Evolutionary conservation across 306 rosid genomes (phyloP).

Genomic region (Citrullus amarus): DNA sequence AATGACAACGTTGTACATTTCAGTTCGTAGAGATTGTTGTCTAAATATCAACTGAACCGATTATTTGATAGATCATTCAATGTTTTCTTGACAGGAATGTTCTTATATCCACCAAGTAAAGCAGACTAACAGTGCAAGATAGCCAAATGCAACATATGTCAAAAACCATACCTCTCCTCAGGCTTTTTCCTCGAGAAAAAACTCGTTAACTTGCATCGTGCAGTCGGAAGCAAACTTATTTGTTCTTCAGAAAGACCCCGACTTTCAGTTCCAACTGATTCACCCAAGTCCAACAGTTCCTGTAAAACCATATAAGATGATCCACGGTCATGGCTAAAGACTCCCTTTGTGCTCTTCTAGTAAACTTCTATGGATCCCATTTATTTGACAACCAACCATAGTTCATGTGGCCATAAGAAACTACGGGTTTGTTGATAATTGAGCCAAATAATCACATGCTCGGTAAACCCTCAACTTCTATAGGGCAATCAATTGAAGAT

Average conservation of each 20-base stretch:
- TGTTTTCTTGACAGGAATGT: neutral
- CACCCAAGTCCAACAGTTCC: conserved; percentile 83
- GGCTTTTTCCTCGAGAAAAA: conserved; percentile 62
- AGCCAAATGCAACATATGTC: neutral
- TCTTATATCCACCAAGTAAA: neutral
- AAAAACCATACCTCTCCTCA: conserved; percentile 44
- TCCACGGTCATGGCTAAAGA: neutral
- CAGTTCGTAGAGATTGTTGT: neutral
- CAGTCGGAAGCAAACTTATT: conserved; percentile 64
- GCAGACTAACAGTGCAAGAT: neutral
- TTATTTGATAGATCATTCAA: neutral
- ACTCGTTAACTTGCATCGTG: conserved; percentile 52
- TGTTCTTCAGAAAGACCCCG: conserved; percentile 78
- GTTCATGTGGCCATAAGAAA: neutral
- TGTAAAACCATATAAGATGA: conserved; percentile 10
- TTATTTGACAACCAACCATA: neutral
- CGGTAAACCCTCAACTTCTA: neutral
- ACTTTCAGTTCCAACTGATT: conserved; percentile 77
- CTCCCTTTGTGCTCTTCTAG: neutral
- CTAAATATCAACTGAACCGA: neutral
- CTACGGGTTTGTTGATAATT: neutral
- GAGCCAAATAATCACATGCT: neutral
- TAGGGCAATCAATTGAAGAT: neutral
- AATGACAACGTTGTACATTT: neutral
- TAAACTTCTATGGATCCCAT: neutral